Evolutionary conservation across 139 green algal species (phyloP).

Genomic region (Chlamydomonas schloesseri): DNA sequence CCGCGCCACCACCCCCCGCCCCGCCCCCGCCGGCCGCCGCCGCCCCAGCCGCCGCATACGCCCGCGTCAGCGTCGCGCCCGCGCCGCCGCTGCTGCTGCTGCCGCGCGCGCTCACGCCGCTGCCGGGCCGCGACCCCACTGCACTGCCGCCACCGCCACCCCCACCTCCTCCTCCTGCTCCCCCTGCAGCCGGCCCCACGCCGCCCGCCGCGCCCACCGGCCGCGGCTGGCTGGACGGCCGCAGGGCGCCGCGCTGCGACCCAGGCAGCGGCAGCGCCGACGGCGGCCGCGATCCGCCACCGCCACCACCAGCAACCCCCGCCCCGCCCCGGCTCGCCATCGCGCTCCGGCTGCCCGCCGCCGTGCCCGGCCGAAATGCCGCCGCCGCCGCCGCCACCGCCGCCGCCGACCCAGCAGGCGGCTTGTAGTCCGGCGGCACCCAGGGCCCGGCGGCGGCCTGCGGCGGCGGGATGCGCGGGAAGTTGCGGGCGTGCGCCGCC

Average conservation of each 20-base stretch:
- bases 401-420: neutral
- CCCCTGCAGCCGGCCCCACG: neutral
- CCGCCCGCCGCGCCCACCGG: neutral
- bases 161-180: no score
- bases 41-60: neutral
- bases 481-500: neutral
- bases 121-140: neutral
- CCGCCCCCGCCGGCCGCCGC: no score
- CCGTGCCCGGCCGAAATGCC: neutral
- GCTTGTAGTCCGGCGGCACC: constrained; percentile 21
- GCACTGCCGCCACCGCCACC: neutral
- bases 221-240: neutral
- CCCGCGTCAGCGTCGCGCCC: constrained; percentile 18
- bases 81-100: constrained; percentile 26
- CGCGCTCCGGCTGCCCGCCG: no score
- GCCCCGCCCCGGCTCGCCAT: neutral
- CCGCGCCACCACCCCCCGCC: no score
- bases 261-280: constrained; percentile 25
- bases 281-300: neutral
- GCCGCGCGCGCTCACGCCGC: neutral
- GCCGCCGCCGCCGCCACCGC: neutral
- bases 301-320: no score
- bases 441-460: neutral
- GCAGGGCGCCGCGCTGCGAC: neutral
- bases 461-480: neutral